Percentiles rank a stretch among this genome's conserved stretches.
These are phyloP conservation scores for Aegilops longissima DNA, from an alignment of 176 grass and related monocot species.

Conservation along the genomic window DNA sequence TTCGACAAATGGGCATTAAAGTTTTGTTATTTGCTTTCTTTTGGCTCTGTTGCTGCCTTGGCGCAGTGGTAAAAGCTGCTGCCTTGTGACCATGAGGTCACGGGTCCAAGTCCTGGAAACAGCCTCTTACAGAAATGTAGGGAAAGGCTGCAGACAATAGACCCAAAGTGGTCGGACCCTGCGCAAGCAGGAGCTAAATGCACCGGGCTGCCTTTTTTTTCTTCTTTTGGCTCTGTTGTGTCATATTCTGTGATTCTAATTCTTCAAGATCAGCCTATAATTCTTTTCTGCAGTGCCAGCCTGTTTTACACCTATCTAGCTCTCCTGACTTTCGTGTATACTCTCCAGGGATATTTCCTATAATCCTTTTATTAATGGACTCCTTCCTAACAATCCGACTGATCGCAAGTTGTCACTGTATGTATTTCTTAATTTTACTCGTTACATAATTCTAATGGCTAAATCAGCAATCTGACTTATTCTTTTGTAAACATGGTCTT, in stretches of 20 bases:
- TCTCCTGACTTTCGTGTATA: slow-evolving; percentile 20
- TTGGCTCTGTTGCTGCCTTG: too few relatives aligned
- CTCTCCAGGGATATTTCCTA: slow-evolving; percentile 58
- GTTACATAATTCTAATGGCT: background rate
- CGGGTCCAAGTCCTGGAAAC: too few relatives aligned
- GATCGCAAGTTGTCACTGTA: slow-evolving; percentile 14
- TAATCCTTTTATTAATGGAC: slow-evolving; percentile 27
- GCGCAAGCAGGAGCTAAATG: too few relatives aligned
- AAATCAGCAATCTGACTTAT: background rate
- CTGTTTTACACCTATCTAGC: slow-evolving; percentile 4
- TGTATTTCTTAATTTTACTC: background rate
- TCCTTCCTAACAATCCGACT: slow-evolving; percentile 3
- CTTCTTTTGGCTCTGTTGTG: background rate
- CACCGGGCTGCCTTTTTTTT: too few relatives aligned
- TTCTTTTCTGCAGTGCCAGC: background rate
- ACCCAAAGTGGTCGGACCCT: too few relatives aligned
- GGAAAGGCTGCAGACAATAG: too few relatives aligned
- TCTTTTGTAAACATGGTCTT: background rate
- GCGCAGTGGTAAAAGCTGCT: too few relatives aligned
- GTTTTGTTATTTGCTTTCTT: too few relatives aligned
- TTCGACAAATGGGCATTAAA: too few relatives aligned
- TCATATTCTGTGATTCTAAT: background rate
- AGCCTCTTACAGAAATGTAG: too few relatives aligned
- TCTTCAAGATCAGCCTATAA: background rate
- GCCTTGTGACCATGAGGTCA: too few relatives aligned